phyloP scores from a whole-genome alignment of 345 rosid species.

The Populus simonii region DNA sequence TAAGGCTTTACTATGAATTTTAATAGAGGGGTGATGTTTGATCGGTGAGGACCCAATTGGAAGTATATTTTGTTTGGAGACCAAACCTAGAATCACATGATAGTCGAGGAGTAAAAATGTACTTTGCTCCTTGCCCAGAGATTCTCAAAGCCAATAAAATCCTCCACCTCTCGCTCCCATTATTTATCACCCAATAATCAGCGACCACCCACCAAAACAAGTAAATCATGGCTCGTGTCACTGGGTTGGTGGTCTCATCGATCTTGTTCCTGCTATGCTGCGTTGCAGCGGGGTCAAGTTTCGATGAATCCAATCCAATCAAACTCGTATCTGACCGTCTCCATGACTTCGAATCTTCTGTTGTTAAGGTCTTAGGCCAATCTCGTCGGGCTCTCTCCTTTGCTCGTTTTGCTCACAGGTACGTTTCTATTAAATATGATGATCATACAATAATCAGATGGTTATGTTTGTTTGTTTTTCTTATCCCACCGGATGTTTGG shows the following conservation, averaged over 20 bases:
- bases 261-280: constrained; percentile 35
- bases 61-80: too few relatives aligned
- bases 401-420: constrained; percentile 78
- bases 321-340: constrained; percentile 60
- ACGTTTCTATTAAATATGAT: neutral
- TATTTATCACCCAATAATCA: neutral
- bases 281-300: constrained; percentile 41
- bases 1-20: too few relatives aligned
- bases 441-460: neutral
- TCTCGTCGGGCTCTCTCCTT: constrained; percentile 58
- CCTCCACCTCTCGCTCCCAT: neutral
- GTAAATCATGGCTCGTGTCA: constrained; percentile 37
- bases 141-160: too few relatives aligned
- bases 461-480: neutral
- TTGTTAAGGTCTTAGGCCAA: constrained; percentile 56
- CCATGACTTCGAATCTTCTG: constrained; percentile 49
- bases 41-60: too few relatives aligned
- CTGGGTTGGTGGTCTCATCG: constrained; percentile 14
- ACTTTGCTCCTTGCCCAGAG: too few relatives aligned
- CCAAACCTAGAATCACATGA: too few relatives aligned
- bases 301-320: constrained; percentile 67
- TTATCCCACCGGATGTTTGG: neutral
- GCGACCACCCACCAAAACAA: neutral
- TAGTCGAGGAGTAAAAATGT: too few relatives aligned
- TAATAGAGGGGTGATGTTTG: too few relatives aligned